Base-by-base conservation (phyloP, 23 red algal species). In the Gracilaria domingensis region DNA sequence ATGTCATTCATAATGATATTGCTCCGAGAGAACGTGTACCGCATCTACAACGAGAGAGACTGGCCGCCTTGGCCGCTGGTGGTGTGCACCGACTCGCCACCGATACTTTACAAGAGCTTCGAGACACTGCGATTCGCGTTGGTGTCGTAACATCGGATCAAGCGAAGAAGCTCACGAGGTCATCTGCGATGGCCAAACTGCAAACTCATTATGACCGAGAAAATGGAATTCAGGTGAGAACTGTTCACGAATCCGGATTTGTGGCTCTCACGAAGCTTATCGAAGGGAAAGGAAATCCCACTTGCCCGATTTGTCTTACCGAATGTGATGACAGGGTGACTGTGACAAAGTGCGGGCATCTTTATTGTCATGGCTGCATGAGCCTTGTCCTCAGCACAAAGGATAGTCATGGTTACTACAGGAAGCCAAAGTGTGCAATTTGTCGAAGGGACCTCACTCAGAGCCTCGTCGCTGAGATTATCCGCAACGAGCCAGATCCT, bases 301-400 rank as follows among this genome's bases (percentile, higher is more conserved):
- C 66, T 28, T 90, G 87, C 64, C 87, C 87, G 17, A 71, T 90
- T 1, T 90, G 87, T 74, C 57, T 90, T 26, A 71, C 71, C 9
- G 47, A 71, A 50, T 77, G 65, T 66, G 74, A 76, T 80, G 87
- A 81, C 30, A 44, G 87, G 47, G 55, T 90, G 37, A 65, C 87
- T 0, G 66, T 90, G 17, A 90, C 87, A 36, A 90, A 90, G 30
- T 90, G 87, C 70, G 87, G 87, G 8, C 87, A 90, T 67, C 24
- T 90, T 28, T 90, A 80, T 37, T 90, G 87, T 48, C 47, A 77
- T 80, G 75, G 53, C 18, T 90, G 87, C 30, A 90, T 90, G n/a
- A 66, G 54, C 18, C 73, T 90, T 26, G 28, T 90, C 26, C 71
- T 90, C 23, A 64, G 42, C 87, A 87, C 64, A 57, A 73, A 47